Percentiles rank a stretch among this genome's conserved stretches.
Evolutionary conservation across 805 yeast species (phyloP).

Genomic region (Myxozyma melibiosi): DNA sequence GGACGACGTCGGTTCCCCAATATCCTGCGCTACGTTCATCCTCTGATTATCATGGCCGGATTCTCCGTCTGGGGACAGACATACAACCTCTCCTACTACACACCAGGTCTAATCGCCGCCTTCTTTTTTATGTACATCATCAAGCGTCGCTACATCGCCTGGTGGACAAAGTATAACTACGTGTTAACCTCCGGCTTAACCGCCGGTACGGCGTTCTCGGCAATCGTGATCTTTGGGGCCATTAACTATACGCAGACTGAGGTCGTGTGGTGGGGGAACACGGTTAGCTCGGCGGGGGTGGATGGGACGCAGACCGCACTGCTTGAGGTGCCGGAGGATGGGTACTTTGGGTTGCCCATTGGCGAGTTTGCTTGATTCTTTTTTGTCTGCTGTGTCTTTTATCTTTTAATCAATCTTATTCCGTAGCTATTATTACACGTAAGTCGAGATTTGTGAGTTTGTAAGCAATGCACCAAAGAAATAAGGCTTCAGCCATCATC

Average conservation of each 20-base stretch:
- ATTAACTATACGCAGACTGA: constrained; percentile 48
- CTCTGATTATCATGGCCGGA: constrained; percentile 24
- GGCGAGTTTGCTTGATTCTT: constrained; percentile 8
- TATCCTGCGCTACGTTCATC: constrained; percentile 15
- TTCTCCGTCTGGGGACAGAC: constrained; percentile 18
- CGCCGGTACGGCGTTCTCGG: constrained; percentile 66
- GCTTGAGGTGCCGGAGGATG: background rate
- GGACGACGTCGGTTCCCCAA: constrained; percentile 11
- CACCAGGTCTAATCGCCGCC: constrained; percentile 43
- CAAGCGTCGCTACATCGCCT: constrained; percentile 56
- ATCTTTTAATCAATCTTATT: too few species aligned
- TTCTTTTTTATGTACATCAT: constrained; percentile 59
- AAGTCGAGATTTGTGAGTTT: too few species aligned
- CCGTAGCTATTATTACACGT: too few species aligned
- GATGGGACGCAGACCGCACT: constrained; percentile 18
- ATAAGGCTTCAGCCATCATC: too few species aligned
- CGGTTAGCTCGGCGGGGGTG: constrained; percentile 28
- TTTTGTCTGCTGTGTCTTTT: background rate
- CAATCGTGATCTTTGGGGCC: constrained; percentile 58
- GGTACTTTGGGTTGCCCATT: constrained; percentile 12
- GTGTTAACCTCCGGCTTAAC: constrained; percentile 66
- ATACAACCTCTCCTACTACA: constrained; percentile 25
- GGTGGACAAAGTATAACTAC: constrained; percentile 80
- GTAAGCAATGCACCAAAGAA: too few species aligned
- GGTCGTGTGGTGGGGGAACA: constrained; percentile 68